A percentile compares a stretch with the other conserved stretches of the same genome.
Conservation (phyloP, 2,329 filamentous ascomycete species). For the Sarocladiaceae sp. region DNA sequence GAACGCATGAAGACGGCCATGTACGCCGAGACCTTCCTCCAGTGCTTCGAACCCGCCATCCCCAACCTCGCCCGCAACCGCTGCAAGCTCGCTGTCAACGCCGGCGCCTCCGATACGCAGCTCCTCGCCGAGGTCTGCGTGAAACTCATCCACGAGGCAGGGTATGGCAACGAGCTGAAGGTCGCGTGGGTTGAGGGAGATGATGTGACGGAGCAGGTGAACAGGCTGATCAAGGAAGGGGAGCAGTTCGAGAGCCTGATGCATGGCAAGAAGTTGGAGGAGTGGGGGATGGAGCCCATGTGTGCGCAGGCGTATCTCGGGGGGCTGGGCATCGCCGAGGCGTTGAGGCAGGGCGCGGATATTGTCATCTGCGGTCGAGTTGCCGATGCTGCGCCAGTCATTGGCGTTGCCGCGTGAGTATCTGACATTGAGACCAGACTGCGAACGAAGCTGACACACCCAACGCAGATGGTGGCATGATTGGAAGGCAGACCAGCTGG, state of each 20-base stretch:
- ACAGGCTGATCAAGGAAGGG: constrained; percentile 16
- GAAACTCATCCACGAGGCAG: constrained; percentile 6
- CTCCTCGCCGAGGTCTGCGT: constrained; percentile 8
- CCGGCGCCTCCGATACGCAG: constrained; percentile 10
- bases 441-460: neutral
- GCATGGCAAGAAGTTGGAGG: constrained; percentile 16
- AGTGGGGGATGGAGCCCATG: constrained; percentile 20
- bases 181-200: constrained; percentile 16
- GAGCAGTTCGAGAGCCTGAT: constrained; percentile 18
- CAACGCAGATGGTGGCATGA: constrained; percentile 15
- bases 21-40: constrained; percentile 23
- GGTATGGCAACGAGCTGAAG: constrained; percentile 21
- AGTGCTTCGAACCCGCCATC: constrained; percentile 15
- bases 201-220: constrained; percentile 14
- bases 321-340: constrained; percentile 17
- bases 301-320: constrained; percentile 29
- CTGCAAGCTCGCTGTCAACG: constrained; percentile 12
- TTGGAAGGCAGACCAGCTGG: constrained; percentile 13
- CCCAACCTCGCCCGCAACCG: constrained; percentile 6
- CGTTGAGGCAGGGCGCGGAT: constrained; percentile 13
- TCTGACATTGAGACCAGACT: neutral
- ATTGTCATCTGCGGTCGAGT: constrained; percentile 17
- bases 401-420: constrained; percentile 13
- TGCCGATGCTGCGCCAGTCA: constrained; percentile 14
- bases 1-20: constrained; percentile 13